Base-by-base conservation (phyloP, 768 basidiomycete species). In the Kwoniella pini region DNA sequence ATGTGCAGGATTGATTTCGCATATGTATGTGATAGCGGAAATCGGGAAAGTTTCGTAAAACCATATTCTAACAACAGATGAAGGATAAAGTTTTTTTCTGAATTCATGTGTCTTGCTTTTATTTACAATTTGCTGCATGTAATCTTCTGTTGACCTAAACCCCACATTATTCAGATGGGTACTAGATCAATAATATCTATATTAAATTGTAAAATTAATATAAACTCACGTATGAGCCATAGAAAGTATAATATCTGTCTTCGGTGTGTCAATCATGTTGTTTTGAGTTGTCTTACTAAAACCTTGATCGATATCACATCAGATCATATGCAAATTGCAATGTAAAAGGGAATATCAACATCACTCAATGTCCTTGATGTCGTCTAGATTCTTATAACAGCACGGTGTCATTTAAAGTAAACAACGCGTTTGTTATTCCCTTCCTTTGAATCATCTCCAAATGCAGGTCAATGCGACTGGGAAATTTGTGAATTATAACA, bases 21-120 rank as follows among this genome's bases (percentile, higher is more conserved):
- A 67, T 24, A 67, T 59, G 43, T 67, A 52, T 2, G 55, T 57
- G 27, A 67, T 60, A 22, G 65, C 11, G n/a, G 51, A 58, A 28
- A 52, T 57, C 17, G 61, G 61, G 1, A 57, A 28, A 12, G 54
- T 60, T 28, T 67, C 65, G 53, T 67, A 67, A 54, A 67, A 67
- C 65, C 65, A 67, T 46, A 67, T 55, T 3, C 65, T 57, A 4
- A n/a, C 26, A 15, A 67, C 61, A 2, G 57, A 30, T 12, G 51
- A 5, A 3, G 65, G 65, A 38, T 67, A 63, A 10, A 54, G 56
- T 11, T 31, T 17, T 53, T 67, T 67, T 17, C 60, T 56, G 54
- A 67, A 67, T 31, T 67, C 57, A 48, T 67, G 46, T 1, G 57
- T 60, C 45, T 67, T 67, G 40, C 17, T 21, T 22, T 50, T 50